Base-by-base conservation (phyloP, 139 green algal genomes). In the Dunaliella primolecta region DNA sequence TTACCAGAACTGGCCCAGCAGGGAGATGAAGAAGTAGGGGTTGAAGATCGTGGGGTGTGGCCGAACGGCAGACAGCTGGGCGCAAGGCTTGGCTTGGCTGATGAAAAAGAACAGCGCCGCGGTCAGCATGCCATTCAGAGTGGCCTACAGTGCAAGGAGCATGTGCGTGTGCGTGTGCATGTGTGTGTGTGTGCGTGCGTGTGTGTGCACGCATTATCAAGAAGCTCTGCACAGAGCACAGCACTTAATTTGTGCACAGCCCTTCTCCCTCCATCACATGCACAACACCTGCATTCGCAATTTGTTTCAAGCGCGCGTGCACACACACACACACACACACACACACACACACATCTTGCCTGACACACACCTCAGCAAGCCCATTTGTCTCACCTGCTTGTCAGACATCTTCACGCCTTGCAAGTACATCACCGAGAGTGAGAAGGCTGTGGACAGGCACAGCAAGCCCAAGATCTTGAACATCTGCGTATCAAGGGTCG, bases 381-480 rank as follows among this genome's bases (percentile, higher is more conserved):
- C 20, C 56, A 74, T n/a, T 74, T 0, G 31, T 24, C 37, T 36
- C 72, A 91, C 93, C 91, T 97, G 95, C 74, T 93, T 86, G 87
- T 98, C 95, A 23, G 92, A 93, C 31, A 98, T 89, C 92, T 98
- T 98, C 36, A 97, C 94, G 29, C 95, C 95, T 57, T 95, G 87
- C 27, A 99, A 88, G 89, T 98, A 98, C 89, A 98, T 93, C 75
- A 99, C 97, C 7, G 84, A 94, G 21, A 99, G 90, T 23, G 93
- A 91, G 90, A 98, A 99, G 32, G 97, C 97, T 7, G 92, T 97
- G 78, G 91, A 94, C 1, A 99, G 94, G 91, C 95, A 99, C 84
- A 98, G 93, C 77, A 99, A 92, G 23, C 97, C 97, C 87, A 99
- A 91, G 89, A 99, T 99, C 92, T 99, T 99, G 92, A 99, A 99